Base-by-base conservation (phyloP, 805 yeast species). In the Zygoascus bituminiphila region DNA sequence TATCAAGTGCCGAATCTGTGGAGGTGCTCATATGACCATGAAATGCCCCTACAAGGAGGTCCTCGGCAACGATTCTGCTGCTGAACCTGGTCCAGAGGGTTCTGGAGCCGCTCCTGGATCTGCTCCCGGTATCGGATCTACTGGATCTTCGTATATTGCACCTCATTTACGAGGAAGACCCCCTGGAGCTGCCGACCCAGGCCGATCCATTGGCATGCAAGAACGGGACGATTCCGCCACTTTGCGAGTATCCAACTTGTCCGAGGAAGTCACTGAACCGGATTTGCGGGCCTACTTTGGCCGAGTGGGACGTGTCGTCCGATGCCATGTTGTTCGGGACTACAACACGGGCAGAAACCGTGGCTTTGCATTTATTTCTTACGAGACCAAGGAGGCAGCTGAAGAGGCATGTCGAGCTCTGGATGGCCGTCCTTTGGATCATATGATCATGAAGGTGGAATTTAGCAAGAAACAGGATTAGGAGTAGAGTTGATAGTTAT, bases 21-120 rank as follows among this genome's bases (percentile, higher is more conserved):
- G 84, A 52, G 96, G 96, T 63, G 84, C 80, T 57, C 99, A 93
- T 75, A 86, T 82, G 77, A 85, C 97, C 38, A 72, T 88, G 66
- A 82, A 84, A 72, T 93, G 99, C 84, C 98, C 98, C 54, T 88
- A 79, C 78, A 89, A 85, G 72, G 94, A 84, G 60, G 84, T 93
- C 35, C 73, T 91, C 65, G 86, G 82, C 31, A 72, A 75, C 23
- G 67, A 71, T 29, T 57, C 58, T 26, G 70, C 74, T 31, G 73
- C 77, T 7, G 71, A 57, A 26, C 14, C 17, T 5, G 53, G 57
- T 14, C 54, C 53, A 17, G 56, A 62, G 57, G 72, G 76, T 24
- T 46, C 46, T 23, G 56, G 51, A 24, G 42, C 51, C 15, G 73
- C 76, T 29, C 64, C 51, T 60, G 65, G 65, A 49, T 66, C 75